Conservation (phyloP, 1,139 yeast genomes). For the Blastobotrys buckinghamii region DNA sequence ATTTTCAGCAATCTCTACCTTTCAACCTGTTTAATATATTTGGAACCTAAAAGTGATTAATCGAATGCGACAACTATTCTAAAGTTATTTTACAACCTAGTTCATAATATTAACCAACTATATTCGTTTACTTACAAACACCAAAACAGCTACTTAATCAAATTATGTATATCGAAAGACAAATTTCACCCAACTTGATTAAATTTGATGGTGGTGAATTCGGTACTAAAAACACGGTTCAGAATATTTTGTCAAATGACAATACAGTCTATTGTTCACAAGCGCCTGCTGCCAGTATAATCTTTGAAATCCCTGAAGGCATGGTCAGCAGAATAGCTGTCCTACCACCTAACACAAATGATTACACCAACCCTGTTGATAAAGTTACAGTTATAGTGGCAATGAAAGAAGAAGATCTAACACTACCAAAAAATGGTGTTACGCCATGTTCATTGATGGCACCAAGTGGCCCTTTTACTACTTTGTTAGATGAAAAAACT, state of each 20-base stretch:
- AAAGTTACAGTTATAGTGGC: slow-evolving; percentile 15
- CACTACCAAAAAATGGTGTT: too few relatives aligned
- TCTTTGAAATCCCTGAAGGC: slow-evolving; percentile 10
- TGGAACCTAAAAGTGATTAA: too few relatives aligned
- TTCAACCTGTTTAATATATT: too few relatives aligned
- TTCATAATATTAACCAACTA: too few relatives aligned
- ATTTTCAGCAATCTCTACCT: too few relatives aligned
- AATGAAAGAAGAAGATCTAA: slow-evolving; percentile 5
- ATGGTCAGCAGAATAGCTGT: slow-evolving; percentile 14
- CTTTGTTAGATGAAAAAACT: background rate
- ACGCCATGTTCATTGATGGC: background rate
- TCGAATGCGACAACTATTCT: too few relatives aligned
- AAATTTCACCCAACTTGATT: too few relatives aligned
- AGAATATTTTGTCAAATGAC: slow-evolving; percentile 12
- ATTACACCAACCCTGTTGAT: slow-evolving; percentile 19
- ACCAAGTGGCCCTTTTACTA: too few relatives aligned
- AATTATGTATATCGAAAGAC: too few relatives aligned
- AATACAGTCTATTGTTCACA: slow-evolving; percentile 18
- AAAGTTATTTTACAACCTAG: too few relatives aligned
- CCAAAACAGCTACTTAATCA: too few relatives aligned
- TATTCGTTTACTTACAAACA: too few relatives aligned
- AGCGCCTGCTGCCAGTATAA: slow-evolving; percentile 14
- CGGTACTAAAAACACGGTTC: slow-evolving; percentile 8
- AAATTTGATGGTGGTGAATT: slow-evolving; percentile 16
- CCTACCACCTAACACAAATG: slow-evolving; percentile 16